phyloP scores from a whole-genome alignment of 2,329 filamentous ascomycete species.

The Colletotrichum sp. region DNA sequence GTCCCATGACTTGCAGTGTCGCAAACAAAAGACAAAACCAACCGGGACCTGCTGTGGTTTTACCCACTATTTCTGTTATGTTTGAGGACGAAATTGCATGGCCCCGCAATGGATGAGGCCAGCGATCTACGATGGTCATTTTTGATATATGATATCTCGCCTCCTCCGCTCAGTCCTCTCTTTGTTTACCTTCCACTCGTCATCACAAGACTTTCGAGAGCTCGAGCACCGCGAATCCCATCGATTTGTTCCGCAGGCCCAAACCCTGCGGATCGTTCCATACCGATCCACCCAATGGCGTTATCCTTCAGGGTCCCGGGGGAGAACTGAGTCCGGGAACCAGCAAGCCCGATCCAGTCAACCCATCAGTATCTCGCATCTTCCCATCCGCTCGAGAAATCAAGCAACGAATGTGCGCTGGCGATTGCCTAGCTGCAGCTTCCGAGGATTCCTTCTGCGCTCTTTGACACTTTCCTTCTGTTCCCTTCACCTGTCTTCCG shows the following conservation, averaged over 20 bases:
- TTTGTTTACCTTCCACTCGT: constrained; percentile 4
- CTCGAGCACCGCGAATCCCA: neutral
- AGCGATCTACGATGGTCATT: constrained; percentile 14
- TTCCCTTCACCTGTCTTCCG: constrained; percentile 7
- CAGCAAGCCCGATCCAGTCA: constrained; percentile 5
- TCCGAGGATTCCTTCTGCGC: neutral
- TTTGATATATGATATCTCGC: constrained; percentile 18
- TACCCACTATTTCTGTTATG: constrained; percentile 10
- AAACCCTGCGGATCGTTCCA: constrained; percentile 13
- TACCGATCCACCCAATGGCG: constrained; percentile 2
- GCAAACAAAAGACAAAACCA: constrained; percentile 3
- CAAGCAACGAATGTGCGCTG: neutral
- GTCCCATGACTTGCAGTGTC: constrained; percentile 7
- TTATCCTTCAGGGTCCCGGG: neutral
- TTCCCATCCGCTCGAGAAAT: neutral
- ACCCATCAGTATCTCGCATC: constrained; percentile 6
- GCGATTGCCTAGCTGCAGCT: neutral
- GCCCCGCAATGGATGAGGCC: constrained; percentile 3
- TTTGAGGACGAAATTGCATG: neutral
- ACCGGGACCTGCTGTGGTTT: neutral
- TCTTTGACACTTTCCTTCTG: neutral
- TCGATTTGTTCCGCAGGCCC: constrained; percentile 1
- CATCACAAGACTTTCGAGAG: neutral
- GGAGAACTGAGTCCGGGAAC: neutral
- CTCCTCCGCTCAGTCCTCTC: constrained; percentile 13